Conservation (phyloP, 495 filamentous ascomycete species). For the Lindgomyces ingoldianus region DNA sequence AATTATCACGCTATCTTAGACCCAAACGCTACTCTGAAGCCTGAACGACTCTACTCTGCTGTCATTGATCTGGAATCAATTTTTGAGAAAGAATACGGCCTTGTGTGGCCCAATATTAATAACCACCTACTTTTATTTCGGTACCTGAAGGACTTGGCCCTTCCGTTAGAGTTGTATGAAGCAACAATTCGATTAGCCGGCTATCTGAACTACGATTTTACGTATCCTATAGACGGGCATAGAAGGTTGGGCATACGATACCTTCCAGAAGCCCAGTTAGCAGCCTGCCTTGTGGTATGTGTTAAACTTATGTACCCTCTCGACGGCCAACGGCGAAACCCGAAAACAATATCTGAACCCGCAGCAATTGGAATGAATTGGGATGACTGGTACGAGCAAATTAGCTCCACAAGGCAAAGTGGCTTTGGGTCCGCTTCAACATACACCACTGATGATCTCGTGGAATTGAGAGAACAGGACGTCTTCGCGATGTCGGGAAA, state of each 20-base stretch:
- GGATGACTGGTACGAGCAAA: constrained; percentile 60
- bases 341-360: constrained; percentile 59
- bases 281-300: constrained; percentile 71
- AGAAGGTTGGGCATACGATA: constrained; percentile 37
- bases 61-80: constrained; percentile 62
- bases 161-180: constrained; percentile 76
- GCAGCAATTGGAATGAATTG: constrained; percentile 67
- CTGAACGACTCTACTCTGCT: constrained; percentile 63
- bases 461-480: constrained; percentile 62
- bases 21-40: constrained; percentile 47
- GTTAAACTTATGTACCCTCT: constrained; percentile 80
- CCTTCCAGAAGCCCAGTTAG: constrained; percentile 71
- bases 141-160: constrained; percentile 69
- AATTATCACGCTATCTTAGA: constrained; percentile 37
- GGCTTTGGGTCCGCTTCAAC: not conserved
- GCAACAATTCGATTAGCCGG: constrained; percentile 59
- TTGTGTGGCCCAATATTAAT: constrained; percentile 74
- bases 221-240: constrained; percentile 45
- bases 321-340: constrained; percentile 61
- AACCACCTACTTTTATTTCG: constrained; percentile 63
- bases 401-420: not conserved
- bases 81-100: constrained; percentile 65
- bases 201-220: constrained; percentile 58
- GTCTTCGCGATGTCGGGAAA: constrained; percentile 65
- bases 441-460: constrained; percentile 28